Evolutionary conservation across 345 rosid genomes (phyloP).

Genomic region (Linum trigynum): DNA sequence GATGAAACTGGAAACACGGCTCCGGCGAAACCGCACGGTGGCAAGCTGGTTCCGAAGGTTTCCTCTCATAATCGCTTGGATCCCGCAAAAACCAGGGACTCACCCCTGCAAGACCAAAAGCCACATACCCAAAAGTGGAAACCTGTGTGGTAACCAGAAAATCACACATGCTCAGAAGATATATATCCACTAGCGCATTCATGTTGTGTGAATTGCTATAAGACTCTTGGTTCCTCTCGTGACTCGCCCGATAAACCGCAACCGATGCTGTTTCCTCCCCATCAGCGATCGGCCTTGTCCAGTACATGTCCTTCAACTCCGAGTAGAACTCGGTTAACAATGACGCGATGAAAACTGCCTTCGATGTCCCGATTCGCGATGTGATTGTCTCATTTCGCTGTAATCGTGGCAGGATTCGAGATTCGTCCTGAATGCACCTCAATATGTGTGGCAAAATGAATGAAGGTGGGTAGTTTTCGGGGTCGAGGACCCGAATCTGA

Average conservation of each 20-base stretch:
- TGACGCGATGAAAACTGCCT: not conserved
- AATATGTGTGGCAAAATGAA: constrained; percentile 10
- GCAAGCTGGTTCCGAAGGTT: constrained; percentile 2
- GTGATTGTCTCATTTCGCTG: not conserved
- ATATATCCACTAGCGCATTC: constrained; percentile 24
- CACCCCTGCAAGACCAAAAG: constrained; percentile 25
- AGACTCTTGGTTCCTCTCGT: constrained; percentile 19
- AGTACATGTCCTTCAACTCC: constrained; percentile 17
- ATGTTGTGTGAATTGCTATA: constrained; percentile 17
- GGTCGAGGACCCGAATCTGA: constrained; percentile 13
- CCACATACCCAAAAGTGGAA: constrained; percentile 29
- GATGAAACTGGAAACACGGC: constrained; percentile 20
- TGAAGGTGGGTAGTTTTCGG: not conserved
- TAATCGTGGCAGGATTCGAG: constrained; percentile 8
- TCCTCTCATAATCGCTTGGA: constrained; percentile 1
- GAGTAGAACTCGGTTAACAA: not conserved
- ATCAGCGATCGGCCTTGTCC: constrained; percentile 16
- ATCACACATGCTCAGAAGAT: constrained; percentile 25
- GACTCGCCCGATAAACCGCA: constrained; percentile 24
- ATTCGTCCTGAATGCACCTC: constrained; percentile 8
- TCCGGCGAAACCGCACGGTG: constrained; percentile 9
- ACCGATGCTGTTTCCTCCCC: constrained; percentile 8
- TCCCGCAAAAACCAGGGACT: constrained; percentile 22
- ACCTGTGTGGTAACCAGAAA: constrained; percentile 18
- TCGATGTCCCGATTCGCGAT: not conserved